Evolutionary conservation across 2,329 filamentous ascomycete species (phyloP).

Genomic region (Neophaeococcomyces aloes): DNA sequence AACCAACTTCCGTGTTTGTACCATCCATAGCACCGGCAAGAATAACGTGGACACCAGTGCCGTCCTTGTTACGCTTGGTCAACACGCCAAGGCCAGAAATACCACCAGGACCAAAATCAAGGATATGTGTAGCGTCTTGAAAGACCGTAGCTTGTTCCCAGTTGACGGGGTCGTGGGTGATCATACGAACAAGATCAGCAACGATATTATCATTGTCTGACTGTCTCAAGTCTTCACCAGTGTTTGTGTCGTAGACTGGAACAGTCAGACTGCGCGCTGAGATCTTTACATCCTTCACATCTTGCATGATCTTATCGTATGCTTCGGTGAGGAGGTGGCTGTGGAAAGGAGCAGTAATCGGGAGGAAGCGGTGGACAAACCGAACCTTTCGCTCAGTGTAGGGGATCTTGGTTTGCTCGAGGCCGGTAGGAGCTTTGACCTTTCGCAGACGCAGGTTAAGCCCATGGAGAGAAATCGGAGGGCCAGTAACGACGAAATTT

Average conservation of each 20-base stretch:
- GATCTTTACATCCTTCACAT: slow-evolving; percentile 73
- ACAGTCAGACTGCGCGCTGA: slow-evolving; percentile 64
- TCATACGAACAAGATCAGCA: slow-evolving; percentile 77
- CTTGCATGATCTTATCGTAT: slow-evolving; percentile 70
- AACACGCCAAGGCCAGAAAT: slow-evolving; percentile 92
- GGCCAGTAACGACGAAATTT: slow-evolving; percentile 93
- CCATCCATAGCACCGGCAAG: slow-evolving; percentile 88
- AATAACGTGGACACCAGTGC: slow-evolving; percentile 92
- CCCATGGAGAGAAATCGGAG: slow-evolving; percentile 91
- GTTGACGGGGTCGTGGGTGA: slow-evolving; percentile 85
- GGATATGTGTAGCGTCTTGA: slow-evolving; percentile 78
- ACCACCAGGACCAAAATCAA: slow-evolving; percentile 94
- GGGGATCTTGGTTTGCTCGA: slow-evolving; percentile 89
- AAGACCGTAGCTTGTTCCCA: slow-evolving; percentile 95
- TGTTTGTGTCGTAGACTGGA: slow-evolving; percentile 82
- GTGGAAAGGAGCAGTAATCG: slow-evolving; percentile 96
- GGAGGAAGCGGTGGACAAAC: slow-evolving; percentile 92
- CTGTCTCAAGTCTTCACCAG: slow-evolving; percentile 69
- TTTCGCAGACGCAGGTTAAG: slow-evolving; percentile 90
- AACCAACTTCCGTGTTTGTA: slow-evolving; percentile 80
- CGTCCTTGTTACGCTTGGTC: slow-evolving; percentile 98
- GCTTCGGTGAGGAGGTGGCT: slow-evolving; percentile 84
- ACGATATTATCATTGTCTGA: slow-evolving; percentile 68
- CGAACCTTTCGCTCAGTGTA: slow-evolving; percentile 93
- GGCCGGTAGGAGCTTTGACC: slow-evolving; percentile 91